Evolutionary conservation across 139 green algal species (phyloP).

Genomic region (Volvox africanus): DNA sequence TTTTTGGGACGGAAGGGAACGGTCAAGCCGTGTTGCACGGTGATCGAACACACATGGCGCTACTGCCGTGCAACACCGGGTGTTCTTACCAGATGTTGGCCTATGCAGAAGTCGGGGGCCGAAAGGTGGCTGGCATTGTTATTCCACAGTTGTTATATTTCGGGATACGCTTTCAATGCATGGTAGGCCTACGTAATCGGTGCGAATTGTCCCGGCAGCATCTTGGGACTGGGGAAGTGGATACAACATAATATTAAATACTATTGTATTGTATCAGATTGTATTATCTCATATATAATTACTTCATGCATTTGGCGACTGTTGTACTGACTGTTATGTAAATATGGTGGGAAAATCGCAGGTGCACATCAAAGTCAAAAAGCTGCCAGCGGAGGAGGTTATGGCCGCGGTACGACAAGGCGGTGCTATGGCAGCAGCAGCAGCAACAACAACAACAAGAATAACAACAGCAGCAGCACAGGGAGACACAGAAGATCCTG

Average conservation of each 20-base stretch:
- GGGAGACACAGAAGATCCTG: neutral
- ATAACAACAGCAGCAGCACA: neutral
- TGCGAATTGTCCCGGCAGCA: neutral
- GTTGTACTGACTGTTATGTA: too few relatives aligned
- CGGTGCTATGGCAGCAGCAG: neutral
- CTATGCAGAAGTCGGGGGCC: too few relatives aligned
- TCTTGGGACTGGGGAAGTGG: neutral
- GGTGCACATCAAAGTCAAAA: conserved; percentile 16
- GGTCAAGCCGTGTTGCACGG: too few relatives aligned
- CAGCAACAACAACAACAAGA: neutral
- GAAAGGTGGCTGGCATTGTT: too few relatives aligned
- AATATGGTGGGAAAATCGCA: neutral
- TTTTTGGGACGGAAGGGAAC: too few relatives aligned
- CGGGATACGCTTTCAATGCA: neutral
- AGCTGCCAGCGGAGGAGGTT: too few relatives aligned
- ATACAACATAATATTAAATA: too few relatives aligned
- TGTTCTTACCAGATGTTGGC: neutral
- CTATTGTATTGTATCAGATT: too few relatives aligned
- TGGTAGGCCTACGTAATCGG: neutral
- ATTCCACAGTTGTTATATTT: neutral
- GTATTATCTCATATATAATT: too few relatives aligned
- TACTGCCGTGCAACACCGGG: too few relatives aligned
- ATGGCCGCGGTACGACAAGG: neutral
- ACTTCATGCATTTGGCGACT: too few relatives aligned
- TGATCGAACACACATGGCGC: too few relatives aligned